Evolutionary conservation across 2,329 filamentous ascomycete species (phyloP), one percentile per base, ranked within the genome.

Genomic region (Penicillium sp.): DNA sequence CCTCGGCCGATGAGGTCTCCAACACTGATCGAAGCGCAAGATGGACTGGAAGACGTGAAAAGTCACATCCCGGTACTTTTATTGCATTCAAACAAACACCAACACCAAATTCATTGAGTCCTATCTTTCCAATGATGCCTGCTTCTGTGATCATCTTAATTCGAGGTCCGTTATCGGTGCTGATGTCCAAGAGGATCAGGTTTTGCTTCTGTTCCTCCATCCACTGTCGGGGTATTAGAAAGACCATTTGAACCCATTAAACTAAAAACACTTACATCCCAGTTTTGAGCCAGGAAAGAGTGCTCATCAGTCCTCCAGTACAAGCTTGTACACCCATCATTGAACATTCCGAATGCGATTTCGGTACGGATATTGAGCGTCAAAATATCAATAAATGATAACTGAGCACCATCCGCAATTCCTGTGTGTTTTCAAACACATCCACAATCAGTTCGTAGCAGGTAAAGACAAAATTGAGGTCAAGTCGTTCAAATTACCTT

Each of bases 61-160:
- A 67, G 48, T 79, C 72, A 41, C 82, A 74, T 1, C 82, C 81
- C 32, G 72, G 69, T 2, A 78, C 78, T 59, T 74, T 72, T 56
- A 84, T 80, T 3, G 82, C 82, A 62, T 85, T 85, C 43, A 84
- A 71, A 26, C 77, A 78, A 0, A 81, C 79, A 1, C 81, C 82
- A 0, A 85, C 80, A 3, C 81, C 80, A 1, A 65, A 59, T 41
- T 68, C 73, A 61, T 84, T 84, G 55, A 84, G 67, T 1, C 83
- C 82, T 40, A 85, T 83, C 62, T 84, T 84, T 14, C 81, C 81
- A 47, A 84, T 79, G 14, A 84, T 74, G 7, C 81, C 81, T 1
- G 78, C 81, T 63, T 84, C 81, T 3, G 81, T 83, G 51, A 84
- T 74, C 74, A 82, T 82, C 39, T 79, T 67, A 60, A 83, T 80